These are phyloP conservation scores for Knufia petricola DNA, from an alignment of 2,329 filamentous ascomycete species.

Conservation along the genomic window DNA sequence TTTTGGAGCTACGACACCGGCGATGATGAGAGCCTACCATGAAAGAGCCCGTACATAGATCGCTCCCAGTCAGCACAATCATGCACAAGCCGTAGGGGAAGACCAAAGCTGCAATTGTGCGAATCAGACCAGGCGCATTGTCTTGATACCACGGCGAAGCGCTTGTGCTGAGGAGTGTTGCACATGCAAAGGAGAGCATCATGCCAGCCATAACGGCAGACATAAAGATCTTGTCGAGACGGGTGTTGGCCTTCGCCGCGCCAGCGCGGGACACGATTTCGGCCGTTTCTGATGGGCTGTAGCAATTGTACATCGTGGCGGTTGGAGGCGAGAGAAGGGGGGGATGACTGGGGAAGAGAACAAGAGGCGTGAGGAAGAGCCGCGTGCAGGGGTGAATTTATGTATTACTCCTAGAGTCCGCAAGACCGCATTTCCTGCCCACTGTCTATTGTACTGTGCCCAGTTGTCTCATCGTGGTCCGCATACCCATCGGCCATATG, in stretches of 20 bases:
- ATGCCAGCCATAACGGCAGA: constrained; percentile 44
- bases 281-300: constrained; percentile 41
- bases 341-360: neutral
- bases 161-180: constrained; percentile 37
- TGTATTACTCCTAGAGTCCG: too few species aligned
- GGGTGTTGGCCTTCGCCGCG: constrained; percentile 43
- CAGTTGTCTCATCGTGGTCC: too few species aligned
- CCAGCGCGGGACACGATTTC: constrained; percentile 44
- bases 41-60: constrained; percentile 38
- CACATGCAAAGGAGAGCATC: constrained; percentile 44
- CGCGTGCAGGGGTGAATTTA: too few species aligned
- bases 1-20: neutral
- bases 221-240: constrained; percentile 44
- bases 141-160: constrained; percentile 40
- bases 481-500: too few species aligned
- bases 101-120: constrained; percentile 36
- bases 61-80: constrained; percentile 40
- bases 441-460: too few species aligned
- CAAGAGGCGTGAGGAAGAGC: too few species aligned
- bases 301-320: constrained; percentile 27
- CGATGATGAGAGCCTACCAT: neutral
- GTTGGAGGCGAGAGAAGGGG: neutral
- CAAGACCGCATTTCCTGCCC: too few species aligned
- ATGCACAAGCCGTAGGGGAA: constrained; percentile 44
- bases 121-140: constrained; percentile 41